Conservation (phyloP, 83 land plant genomes). For the Picea mariana region DNA sequence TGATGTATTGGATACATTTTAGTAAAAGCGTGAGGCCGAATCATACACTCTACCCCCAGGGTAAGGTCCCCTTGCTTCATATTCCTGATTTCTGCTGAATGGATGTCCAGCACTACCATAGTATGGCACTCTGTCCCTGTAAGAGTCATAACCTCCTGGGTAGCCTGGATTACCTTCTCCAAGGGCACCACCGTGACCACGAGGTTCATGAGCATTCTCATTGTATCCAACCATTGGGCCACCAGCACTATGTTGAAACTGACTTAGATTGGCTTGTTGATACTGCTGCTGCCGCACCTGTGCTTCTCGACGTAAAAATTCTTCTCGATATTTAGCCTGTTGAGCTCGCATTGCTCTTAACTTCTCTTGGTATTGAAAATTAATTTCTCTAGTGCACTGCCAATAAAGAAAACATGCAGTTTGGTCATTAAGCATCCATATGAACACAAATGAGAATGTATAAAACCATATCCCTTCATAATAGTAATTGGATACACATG, state of each 20-base stretch:
- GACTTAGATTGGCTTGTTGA: slow-evolving; percentile 41
- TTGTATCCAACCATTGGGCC: slow-evolving; percentile 8
- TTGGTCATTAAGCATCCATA: too few species aligned
- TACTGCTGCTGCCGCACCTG: slow-evolving; percentile 53
- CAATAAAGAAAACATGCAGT: too few species aligned
- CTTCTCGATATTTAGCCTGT: slow-evolving; percentile 52
- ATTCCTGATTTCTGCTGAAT: slow-evolving; percentile 22
- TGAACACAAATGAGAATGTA: too few species aligned
- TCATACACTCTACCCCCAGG: too few species aligned
- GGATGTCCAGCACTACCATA: slow-evolving; percentile 19
- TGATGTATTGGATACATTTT: too few species aligned
- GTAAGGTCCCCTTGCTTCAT: slow-evolving; percentile 17
- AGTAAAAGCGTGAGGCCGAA: too few species aligned
- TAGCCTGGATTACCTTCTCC: slow-evolving; percentile 23
- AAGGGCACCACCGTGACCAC: slow-evolving; percentile 25
- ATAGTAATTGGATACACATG: too few species aligned
- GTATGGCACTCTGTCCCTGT: slow-evolving; percentile 31
- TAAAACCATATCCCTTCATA: too few species aligned
- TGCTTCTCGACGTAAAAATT: slow-evolving; percentile 53
- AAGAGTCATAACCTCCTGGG: slow-evolving; percentile 23
- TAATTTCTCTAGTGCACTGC: slow-evolving; percentile 29
- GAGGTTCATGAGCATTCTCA: slow-evolving; percentile 21
- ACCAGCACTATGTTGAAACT: slow-evolving; percentile 22
- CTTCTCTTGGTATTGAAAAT: slow-evolving; percentile 57
- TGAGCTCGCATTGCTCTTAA: slow-evolving; percentile 41